Conservation (phyloP, 192 early-diverging fungal species). For the Mortierella antarctica region DNA sequence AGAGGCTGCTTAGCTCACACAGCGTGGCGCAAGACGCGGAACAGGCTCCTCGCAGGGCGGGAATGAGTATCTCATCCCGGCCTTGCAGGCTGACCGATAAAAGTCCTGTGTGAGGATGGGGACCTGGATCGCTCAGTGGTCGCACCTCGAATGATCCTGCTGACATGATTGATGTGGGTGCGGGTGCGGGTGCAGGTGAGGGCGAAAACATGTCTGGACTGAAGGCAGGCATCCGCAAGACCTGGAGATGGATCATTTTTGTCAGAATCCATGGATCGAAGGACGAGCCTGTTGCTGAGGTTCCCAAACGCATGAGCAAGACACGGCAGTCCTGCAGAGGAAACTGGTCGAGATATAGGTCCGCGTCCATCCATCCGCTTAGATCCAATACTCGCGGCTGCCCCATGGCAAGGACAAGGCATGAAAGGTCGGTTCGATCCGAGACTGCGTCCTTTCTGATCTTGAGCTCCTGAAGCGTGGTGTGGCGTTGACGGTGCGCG, state of each 20-base stretch:
- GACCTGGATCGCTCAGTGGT: neutral
- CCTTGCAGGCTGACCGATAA: constrained; percentile 15
- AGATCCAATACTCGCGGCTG: constrained; percentile 18
- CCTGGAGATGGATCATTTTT: neutral
- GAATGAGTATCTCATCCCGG: neutral
- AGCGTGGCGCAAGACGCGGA: constrained; percentile 6
- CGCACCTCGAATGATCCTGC: neutral
- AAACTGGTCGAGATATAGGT: constrained; percentile 8
- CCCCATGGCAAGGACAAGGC: constrained; percentile 17
- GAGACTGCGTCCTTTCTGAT: neutral
- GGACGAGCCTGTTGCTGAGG: neutral
- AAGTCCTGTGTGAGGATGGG: neutral
- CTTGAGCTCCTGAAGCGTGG: constrained; percentile 18
- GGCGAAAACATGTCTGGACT: constrained; percentile 16
- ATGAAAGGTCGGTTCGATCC: constrained; percentile 7
- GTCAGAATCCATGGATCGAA: constrained; percentile 4
- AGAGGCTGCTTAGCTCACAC: neutral
- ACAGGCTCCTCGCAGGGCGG: constrained; percentile 6
- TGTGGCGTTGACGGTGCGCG: neutral
- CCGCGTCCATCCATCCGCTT: constrained; percentile 11
- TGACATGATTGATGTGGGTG: neutral
- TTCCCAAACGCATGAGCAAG: constrained; percentile 11
- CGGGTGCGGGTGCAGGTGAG: neutral
- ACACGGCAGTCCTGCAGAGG: constrained; percentile 6
- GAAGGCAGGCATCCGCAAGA: constrained; percentile 16